Conservation (phyloP, 257 asterid genomes). For the Solanum pennellii region DNA sequence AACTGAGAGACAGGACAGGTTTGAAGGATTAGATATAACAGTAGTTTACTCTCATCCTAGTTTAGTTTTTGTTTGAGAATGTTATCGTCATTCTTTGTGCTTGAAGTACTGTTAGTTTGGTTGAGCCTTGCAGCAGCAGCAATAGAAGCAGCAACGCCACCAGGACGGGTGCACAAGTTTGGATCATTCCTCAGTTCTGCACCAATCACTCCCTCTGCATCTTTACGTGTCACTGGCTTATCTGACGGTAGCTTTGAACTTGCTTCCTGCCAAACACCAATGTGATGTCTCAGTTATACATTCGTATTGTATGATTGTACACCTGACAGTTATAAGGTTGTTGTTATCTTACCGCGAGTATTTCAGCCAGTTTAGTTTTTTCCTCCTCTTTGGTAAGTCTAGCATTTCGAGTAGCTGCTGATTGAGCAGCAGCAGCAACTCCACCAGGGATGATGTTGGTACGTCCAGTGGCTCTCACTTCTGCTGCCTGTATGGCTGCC, state of each 20-base stretch:
- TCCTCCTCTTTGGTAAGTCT: conserved; percentile 64
- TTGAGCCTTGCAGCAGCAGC: conserved; percentile 97
- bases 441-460: conserved; percentile 92
- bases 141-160: conserved; percentile 88
- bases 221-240: conserved; percentile 79
- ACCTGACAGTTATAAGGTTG: background rate
- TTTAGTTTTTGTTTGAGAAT: background rate
- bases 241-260: conserved; percentile 76
- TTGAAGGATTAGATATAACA: background rate
- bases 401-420: conserved; percentile 97
- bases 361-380: conserved; percentile 72
- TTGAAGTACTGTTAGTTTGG: conserved; percentile 20
- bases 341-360: conserved; percentile 44
- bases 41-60: background rate
- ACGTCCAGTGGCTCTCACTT: conserved; percentile 95
- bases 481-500: conserved; percentile 97
- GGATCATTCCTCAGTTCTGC: conserved; percentile 96
- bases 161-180: conserved; percentile 83
- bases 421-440: conserved; percentile 95
- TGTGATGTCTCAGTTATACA: background rate
- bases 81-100: background rate
- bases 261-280: conserved; percentile 49
- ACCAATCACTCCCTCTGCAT: conserved; percentile 96
- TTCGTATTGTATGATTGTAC: background rate
- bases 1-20: background rate